A percentile compares a stretch with the other conserved stretches of the same genome.
Conservation (phyloP, 2,329 filamentous ascomycete species). For the Diaporthe sp. region DNA sequence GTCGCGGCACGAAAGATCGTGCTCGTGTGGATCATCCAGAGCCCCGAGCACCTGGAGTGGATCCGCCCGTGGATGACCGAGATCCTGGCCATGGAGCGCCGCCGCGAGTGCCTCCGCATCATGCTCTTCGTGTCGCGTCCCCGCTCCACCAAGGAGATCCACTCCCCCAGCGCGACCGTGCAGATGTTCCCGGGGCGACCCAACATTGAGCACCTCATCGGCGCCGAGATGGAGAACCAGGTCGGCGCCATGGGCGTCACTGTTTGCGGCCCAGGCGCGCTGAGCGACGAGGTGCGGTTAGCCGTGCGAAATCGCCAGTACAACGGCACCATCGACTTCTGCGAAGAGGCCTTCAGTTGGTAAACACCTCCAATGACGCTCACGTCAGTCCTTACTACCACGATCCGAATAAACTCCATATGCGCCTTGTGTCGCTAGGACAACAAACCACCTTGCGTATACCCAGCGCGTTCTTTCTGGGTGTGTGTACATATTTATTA, state of each 20-base stretch:
- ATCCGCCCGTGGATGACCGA: constrained; percentile 87
- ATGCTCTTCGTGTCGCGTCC: constrained; percentile 83
- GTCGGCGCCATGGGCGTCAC: constrained; percentile 79
- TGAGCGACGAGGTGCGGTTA: constrained; percentile 79
- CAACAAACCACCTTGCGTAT: constrained; percentile 18
- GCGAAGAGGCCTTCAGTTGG: constrained; percentile 81
- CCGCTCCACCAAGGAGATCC: constrained; percentile 81
- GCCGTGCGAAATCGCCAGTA: constrained; percentile 74
- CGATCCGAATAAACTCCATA: not conserved
- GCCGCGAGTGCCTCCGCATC: constrained; percentile 79
- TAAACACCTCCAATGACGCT: constrained; percentile 42
- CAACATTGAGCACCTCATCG: constrained; percentile 77
- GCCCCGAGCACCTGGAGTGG: constrained; percentile 84
- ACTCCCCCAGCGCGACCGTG: constrained; percentile 80
- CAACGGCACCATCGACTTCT: constrained; percentile 77
- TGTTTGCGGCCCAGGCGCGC: constrained; percentile 78
- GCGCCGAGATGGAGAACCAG: constrained; percentile 79
- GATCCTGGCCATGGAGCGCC: constrained; percentile 79
- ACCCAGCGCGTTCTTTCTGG: constrained; percentile 25
- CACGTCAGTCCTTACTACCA: not conserved
- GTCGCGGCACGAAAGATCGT: constrained; percentile 78
- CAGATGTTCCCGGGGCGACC: constrained; percentile 87
- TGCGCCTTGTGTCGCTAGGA: not conserved
- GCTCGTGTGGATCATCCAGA: constrained; percentile 83
- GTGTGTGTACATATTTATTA: constrained; percentile 31